Base-by-base conservation (phyloP, 495 filamentous ascomycete species). In the Thermothielavioides terrestris region DNA sequence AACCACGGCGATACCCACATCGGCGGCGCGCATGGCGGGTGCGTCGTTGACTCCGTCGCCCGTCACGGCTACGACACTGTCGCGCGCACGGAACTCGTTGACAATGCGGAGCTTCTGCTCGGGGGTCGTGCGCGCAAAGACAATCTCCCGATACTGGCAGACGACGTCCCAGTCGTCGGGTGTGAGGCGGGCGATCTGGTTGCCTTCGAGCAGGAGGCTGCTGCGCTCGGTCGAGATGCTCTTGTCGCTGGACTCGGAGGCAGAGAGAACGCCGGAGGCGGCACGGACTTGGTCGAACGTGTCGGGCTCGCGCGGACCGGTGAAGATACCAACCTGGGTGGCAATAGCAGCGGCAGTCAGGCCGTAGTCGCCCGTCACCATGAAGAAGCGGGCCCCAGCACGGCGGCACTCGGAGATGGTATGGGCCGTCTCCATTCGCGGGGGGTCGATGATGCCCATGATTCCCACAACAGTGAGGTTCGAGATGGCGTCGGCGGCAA, bases 21-120 rank as follows among this genome's bases (percentile, higher is more conserved):
- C 87, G 15, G 88, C 85, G 25, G 80, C 76, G 62, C 87, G 88
- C 20, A 94, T 69, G 1, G 85, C 86, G 1, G 88, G 86, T 4
- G 85, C 82, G 64, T 92, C 88, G 60, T 94, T 94, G 46, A 92
- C 87, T 50, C 88, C 88, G 50, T 92, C 88, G 61, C 88, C 88
- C n/a, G 88, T 90, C 76, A 94, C 88, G 26, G 83, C 86, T n/a
- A 79, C 83, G 53, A 86, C 83, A 22, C 67, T 59, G 27, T 77
- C 77, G 34, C 40, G 83, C 69, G 36, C 83, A 76, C 50, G 86
- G 84, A 42, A 42, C 40, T 42, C 40, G n/a, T n/a, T 42, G 46
- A 89, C 63, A 4, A 83, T 82, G 42, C 87, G 80, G 26, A 92
- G 84, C 79, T 89, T 87, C 40, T 85, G 80, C 27, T 42, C 83